A percentile compares a stretch with the other conserved stretches of the same genome.
Conservation (phyloP, 768 basidiomycete species). For the Rhodotorula toruloides region DNA sequence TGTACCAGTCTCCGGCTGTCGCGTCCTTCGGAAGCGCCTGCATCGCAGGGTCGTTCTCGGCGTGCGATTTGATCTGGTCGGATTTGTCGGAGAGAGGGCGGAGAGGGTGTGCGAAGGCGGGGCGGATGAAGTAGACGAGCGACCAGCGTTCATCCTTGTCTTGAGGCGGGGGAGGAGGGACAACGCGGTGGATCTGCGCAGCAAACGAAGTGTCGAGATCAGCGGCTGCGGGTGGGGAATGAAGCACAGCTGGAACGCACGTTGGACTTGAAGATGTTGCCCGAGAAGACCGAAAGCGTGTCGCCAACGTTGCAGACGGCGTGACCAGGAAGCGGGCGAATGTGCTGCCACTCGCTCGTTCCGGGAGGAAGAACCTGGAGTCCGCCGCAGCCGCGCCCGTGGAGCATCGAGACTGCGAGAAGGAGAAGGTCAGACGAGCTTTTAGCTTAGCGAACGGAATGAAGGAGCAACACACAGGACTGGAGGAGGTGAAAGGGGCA, state of each 20-base stretch:
- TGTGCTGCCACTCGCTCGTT: constrained; percentile 28
- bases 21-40: constrained; percentile 1
- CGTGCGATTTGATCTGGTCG: constrained; percentile 4
- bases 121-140: constrained; percentile 34
- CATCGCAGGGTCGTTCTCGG: constrained; percentile 20
- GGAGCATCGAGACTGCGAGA: constrained; percentile 30
- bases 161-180: constrained; percentile 30
- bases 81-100: constrained; percentile 11
- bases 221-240: not conserved
- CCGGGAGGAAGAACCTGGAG: constrained; percentile 36
- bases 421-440: not conserved
- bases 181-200: constrained; percentile 34
- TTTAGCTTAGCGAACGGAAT: not conserved
- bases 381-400: constrained; percentile 35
- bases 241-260: not conserved
- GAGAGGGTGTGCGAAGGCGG: constrained; percentile 21
- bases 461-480: not conserved
- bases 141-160: constrained; percentile 20
- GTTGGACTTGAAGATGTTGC: constrained; percentile 32
- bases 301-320: constrained; percentile 40
- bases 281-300: constrained; percentile 33
- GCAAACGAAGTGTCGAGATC: too few species aligned
- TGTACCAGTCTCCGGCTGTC: constrained; percentile 31
- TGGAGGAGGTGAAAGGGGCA: not conserved
- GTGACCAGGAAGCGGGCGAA: constrained; percentile 27